Evolutionary conservation across 768 basidiomycete genomes (phyloP), one percentile per base, ranked within the genome.

Genomic region (Galerina sulciceps): DNA sequence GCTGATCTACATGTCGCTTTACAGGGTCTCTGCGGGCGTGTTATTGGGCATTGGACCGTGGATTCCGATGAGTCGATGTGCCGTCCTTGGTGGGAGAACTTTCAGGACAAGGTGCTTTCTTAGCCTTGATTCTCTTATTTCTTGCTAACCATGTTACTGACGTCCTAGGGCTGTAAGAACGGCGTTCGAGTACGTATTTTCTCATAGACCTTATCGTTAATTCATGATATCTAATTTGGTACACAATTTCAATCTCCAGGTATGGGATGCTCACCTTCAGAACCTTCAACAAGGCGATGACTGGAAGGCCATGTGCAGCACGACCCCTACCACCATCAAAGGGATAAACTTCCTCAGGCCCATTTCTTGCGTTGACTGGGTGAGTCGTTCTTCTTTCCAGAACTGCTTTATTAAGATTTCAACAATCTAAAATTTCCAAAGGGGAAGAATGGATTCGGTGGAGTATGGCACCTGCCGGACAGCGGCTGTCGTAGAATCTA

Each of bases 41-140:
- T 65, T 1, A 58, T 50, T 17, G 67, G 62, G 3, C 60, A 65
- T 45, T 69, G 64, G 65, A 44, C 49, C 10, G 58, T 67, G 20
- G 49, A 62, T 31, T 60, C 59, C 43, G 60, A 57, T 22, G 64
- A 65, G 43, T 42, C 22, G 1, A 44, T 26, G 14, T 67, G 67
- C 35, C 43, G 36, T 3, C 58, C 67, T 10, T 60, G 36, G 52
- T 67, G 62, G 57, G 45, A 46, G 6, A 18, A 20, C 4, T 41
- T 60, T 35, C 17, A 34, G 36, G 61, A 67, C 37, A 62, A 67
- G 55, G 67, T 64, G 17, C 6, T 22, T 35, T 15, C 3, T 48
- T 42, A 20, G 17, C 34, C 18, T 34, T 17, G 10, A 31, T 6
- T 22, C 15, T 44, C 10, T 41, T 31, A 13, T 26, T 22, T 26